phyloP scores from a whole-genome alignment of 2,329 filamentous ascomycete species.

The Capronia americana region DNA sequence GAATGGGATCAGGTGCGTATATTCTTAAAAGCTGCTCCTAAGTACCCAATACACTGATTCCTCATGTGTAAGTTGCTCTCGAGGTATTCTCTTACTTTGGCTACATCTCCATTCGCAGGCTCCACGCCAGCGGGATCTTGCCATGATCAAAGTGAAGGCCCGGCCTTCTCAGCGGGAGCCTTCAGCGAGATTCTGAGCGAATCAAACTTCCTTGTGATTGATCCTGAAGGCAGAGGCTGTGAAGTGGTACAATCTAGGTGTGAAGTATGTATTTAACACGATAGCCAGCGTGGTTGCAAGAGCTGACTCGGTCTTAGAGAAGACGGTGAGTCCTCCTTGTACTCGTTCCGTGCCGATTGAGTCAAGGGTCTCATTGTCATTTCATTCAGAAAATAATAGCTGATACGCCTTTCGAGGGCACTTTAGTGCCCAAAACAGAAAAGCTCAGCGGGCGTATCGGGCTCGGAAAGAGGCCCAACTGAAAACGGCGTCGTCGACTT shows the following conservation, averaged over 20 bases:
- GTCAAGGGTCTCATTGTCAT: neutral
- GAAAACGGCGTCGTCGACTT: constrained; percentile 17
- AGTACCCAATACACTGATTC: neutral
- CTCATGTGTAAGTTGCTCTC: neutral
- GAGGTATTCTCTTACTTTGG: neutral
- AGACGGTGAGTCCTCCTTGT: constrained; percentile 7
- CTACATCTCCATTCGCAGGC: neutral
- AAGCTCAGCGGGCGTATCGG: constrained; percentile 36
- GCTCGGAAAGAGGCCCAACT: constrained; percentile 36
- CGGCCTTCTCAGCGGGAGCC: neutral
- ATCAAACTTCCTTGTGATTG: neutral
- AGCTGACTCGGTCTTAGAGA: constrained; percentile 7
- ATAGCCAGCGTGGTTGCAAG: neutral
- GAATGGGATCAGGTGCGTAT: neutral
- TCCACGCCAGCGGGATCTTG: neutral
- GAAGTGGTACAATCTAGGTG: constrained; percentile 16
- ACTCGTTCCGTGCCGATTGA: neutral
- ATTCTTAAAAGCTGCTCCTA: neutral
- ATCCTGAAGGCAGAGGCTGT: constrained; percentile 10
- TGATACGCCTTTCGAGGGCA: neutral
- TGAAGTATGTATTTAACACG: neutral
- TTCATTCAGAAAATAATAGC: neutral
- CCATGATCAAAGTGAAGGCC: neutral
- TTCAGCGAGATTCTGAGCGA: neutral
- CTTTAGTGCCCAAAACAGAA: constrained; percentile 27